Percentiles rank a stretch among this genome's conserved stretches.
Evolutionary conservation across 2,329 filamentous ascomycete species (phyloP).

Genomic region (Fusarium fujikuroi): DNA sequence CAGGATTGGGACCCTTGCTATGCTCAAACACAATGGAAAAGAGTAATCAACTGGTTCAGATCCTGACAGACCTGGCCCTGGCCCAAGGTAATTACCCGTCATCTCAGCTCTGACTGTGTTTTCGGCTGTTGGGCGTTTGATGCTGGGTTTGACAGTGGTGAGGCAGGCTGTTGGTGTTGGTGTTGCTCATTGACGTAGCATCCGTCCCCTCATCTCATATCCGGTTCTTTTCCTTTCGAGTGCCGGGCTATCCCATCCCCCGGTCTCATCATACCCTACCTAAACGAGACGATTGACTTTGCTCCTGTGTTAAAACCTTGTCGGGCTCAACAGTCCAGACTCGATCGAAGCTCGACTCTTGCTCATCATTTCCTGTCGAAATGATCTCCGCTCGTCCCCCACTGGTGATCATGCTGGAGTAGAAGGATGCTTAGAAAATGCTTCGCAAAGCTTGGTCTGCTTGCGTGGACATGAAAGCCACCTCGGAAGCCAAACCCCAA

Average conservation of each 20-base stretch:
- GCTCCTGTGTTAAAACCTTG: slow-evolving; percentile 22
- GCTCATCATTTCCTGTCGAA: slow-evolving; percentile 22
- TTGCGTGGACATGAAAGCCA: slow-evolving; percentile 20
- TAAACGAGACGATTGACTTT: slow-evolving; percentile 20
- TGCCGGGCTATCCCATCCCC: slow-evolving; percentile 19
- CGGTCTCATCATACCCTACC: slow-evolving; percentile 7
- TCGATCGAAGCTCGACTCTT: neutral
- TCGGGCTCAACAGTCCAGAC: slow-evolving; percentile 12
- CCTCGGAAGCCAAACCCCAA: slow-evolving; percentile 23
- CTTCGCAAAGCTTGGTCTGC: slow-evolving; percentile 16
- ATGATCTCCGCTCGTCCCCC: slow-evolving; percentile 6
- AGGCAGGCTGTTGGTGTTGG: slow-evolving; percentile 6
- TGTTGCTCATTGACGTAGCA: slow-evolving; percentile 1
- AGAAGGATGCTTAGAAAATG: neutral
- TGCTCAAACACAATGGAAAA: slow-evolving; percentile 42
- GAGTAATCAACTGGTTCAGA: slow-evolving; percentile 23
- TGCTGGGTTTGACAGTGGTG: slow-evolving; percentile 1
- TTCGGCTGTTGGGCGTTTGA: slow-evolving; percentile 1
- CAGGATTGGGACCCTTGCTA: slow-evolving; percentile 26
- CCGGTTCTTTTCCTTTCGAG: neutral
- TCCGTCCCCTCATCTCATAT: slow-evolving; percentile 1
- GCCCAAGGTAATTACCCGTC: slow-evolving; percentile 24
- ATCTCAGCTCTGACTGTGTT: slow-evolving; percentile 7
- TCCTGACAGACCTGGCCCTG: slow-evolving; percentile 15
- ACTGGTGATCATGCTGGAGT: slow-evolving; percentile 15